Evolutionary conservation across 805 yeast species (phyloP), one percentile per base, ranked within the genome.

Genomic region (Myxozyma udenii): DNA sequence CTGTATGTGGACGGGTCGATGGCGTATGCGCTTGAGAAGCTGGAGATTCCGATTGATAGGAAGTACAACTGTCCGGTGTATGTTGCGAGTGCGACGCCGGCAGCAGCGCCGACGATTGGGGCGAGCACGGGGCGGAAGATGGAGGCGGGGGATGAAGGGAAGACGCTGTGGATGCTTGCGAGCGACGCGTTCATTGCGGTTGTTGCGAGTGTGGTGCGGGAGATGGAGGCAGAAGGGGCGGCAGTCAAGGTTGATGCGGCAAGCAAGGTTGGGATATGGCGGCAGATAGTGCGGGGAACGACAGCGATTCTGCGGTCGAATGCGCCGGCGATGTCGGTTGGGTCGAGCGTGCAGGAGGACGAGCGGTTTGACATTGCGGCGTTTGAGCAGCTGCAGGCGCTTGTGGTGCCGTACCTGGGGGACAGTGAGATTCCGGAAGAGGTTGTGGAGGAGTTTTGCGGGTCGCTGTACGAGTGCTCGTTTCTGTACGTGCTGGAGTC

Each of bases 401-500:
- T 73, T 2, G 62, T 84, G 2, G 53, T 81, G 4, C 74, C 78
- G 0, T 63, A 66, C 24, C 64, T 79, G 14, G 57, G 64, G 0
- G 66, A 71, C 14, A 35, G 51, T 0, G 60, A 66, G 2, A 52
- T 72, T 9, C 56, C 63, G 2, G 63, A 65, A 3, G 60, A 61
- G 1, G 64, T 73, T 19, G 61, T 83, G 11, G 71, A 73, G 9
- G 69, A 68, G 9, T 74, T 80, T 41, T 64, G 84, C 1, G 64
- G 72, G 3, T 66, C 75, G 1, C 61, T 88, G 1, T 84, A 85
- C 74, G 57, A 67, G 78, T 24, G 85, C 78, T 70, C 78, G 74
- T 50, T 72, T 72, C 32, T 85, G 75, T 66, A 85, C 77, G 43
- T 66, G 76, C 16, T 95, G 78, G 60, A 69, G 57, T 24, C 68